Evolutionary conservation across 2,329 filamentous ascomycete genomes (phyloP).

Genomic region (Escovopsis weberi): DNA sequence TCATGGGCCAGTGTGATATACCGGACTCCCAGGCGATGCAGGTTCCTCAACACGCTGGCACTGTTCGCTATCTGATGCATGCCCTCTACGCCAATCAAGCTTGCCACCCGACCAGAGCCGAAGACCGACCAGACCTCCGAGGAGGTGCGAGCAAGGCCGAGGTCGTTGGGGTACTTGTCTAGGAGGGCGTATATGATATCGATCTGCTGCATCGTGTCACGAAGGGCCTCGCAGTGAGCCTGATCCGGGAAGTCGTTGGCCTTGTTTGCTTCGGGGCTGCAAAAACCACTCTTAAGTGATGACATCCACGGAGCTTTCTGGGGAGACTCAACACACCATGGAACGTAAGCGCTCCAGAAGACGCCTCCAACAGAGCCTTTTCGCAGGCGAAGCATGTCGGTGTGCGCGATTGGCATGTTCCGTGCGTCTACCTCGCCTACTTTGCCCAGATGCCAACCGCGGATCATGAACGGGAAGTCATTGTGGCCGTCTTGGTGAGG

Average conservation of each 20-base stretch:
- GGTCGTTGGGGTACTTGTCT: slow-evolving; percentile 46
- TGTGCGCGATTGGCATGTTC: slow-evolving; percentile 44
- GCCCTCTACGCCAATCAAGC: slow-evolving; percentile 63
- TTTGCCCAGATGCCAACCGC: slow-evolving; percentile 33
- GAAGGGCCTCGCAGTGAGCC: slow-evolving; percentile 17
- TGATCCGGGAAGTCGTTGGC: not conserved
- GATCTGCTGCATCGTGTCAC: slow-evolving; percentile 52
- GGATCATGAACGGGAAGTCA: slow-evolving; percentile 61
- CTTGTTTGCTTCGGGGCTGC: not conserved
- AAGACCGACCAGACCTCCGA: slow-evolving; percentile 44
- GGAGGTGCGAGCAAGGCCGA: slow-evolving; percentile 45
- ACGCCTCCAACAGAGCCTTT: slow-evolving; percentile 57
- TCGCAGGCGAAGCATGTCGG: slow-evolving; percentile 55
- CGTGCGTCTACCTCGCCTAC: slow-evolving; percentile 60
- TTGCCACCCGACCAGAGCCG: slow-evolving; percentile 45
- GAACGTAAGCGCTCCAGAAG: slow-evolving; percentile 73
- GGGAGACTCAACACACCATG: slow-evolving; percentile 41
- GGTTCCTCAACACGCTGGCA: slow-evolving; percentile 53
- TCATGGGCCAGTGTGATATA: slow-evolving; percentile 79
- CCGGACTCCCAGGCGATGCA: slow-evolving; percentile 59
- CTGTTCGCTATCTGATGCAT: slow-evolving; percentile 81
- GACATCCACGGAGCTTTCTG: not conserved
- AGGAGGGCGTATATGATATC: slow-evolving; percentile 50
- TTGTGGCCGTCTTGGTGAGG: slow-evolving; percentile 61
- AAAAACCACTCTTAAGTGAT: not conserved